Evolutionary conservation across 176 grass and related monocot species (phyloP).

Genomic region (Urochloa ruziziensis): DNA sequence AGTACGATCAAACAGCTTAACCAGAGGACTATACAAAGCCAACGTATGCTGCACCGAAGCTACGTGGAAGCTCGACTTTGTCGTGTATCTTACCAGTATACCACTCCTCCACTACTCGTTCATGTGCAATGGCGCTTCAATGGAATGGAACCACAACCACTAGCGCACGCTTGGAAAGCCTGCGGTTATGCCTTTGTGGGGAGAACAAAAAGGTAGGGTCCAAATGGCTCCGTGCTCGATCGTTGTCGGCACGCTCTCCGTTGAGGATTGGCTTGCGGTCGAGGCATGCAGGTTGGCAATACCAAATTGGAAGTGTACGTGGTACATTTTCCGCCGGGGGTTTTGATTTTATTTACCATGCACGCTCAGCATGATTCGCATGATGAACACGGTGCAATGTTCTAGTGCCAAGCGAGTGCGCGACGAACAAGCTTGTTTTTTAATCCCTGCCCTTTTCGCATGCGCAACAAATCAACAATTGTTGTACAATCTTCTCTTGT

Average conservation of each 20-base stretch:
- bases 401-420: neutral
- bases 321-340: neutral
- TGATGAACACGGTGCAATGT: neutral
- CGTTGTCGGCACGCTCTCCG: neutral
- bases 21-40: too few species aligned
- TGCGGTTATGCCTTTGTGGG: neutral
- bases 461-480: too few species aligned
- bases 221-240: too few species aligned
- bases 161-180: constrained; percentile 26
- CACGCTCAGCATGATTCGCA: neutral
- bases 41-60: too few species aligned
- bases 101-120: too few species aligned
- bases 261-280: neutral
- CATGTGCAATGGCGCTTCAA: neutral
- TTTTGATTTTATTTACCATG: neutral
- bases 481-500: too few species aligned
- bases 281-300: neutral
- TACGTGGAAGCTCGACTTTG: neutral
- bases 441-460: too few species aligned
- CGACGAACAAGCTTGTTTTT: too few species aligned
- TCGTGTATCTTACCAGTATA: neutral
- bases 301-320: neutral
- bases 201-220: too few species aligned
- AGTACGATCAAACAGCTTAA: too few species aligned
- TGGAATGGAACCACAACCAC: neutral